Percentiles rank a stretch among this genome's conserved stretches.
Evolutionary conservation across 352 stramenopile genomes (phyloP).

Genomic region (Phytophthora agathidicida): DNA sequence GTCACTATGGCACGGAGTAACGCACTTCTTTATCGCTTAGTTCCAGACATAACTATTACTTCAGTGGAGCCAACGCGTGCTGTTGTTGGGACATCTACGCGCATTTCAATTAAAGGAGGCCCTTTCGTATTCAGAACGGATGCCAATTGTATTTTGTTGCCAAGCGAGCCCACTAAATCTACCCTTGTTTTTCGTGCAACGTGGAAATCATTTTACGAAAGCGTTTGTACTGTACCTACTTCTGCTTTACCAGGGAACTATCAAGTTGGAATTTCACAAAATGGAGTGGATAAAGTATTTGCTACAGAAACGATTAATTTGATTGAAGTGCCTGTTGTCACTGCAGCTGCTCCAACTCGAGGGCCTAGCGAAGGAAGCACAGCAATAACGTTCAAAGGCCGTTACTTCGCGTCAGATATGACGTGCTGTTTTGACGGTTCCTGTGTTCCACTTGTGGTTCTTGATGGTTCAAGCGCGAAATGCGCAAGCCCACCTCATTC

Average conservation of each 20-base stretch:
- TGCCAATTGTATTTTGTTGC: constrained; percentile 25
- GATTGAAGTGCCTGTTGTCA: constrained; percentile 30
- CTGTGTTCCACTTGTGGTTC: constrained; percentile 29
- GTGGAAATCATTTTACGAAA: constrained; percentile 43
- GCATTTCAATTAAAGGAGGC: constrained; percentile 28
- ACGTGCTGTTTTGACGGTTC: constrained; percentile 53
- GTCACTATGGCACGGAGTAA: constrained; percentile 37
- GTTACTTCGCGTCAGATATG: constrained; percentile 32
- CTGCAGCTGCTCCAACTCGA: constrained; percentile 16
- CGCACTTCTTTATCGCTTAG: constrained; percentile 43
- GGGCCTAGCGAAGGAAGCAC: constrained; percentile 32
- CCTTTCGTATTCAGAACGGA: constrained; percentile 29
- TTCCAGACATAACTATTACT: constrained; percentile 21
- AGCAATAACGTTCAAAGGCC: constrained; percentile 30
- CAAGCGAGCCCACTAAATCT: neutral
- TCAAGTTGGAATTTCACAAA: constrained; percentile 32
- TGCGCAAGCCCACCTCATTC: constrained; percentile 26
- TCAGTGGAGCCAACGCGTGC: constrained; percentile 27
- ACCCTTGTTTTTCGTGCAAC: constrained; percentile 2
- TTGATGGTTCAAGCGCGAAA: constrained; percentile 25
- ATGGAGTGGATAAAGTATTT: constrained; percentile 24
- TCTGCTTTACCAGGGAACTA: constrained; percentile 12
- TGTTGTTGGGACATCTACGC: constrained; percentile 12
- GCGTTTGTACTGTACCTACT: constrained; percentile 23
- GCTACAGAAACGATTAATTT: constrained; percentile 25